Conservation (phyloP, 805 yeast genomes). For the Teunomyces kruisii region DNA sequence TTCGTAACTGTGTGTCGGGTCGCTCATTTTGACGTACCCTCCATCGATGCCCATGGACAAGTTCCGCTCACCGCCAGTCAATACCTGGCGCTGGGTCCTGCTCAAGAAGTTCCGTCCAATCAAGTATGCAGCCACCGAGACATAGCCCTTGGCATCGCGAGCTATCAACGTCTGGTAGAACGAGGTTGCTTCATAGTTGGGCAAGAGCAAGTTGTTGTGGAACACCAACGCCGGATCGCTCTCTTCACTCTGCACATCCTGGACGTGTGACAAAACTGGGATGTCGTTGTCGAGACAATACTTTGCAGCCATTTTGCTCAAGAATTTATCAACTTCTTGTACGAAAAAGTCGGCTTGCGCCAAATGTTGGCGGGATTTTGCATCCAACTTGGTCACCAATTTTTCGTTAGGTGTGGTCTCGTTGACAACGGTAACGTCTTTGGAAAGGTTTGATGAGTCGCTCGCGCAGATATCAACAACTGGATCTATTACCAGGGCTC, state of each 20-base stretch:
- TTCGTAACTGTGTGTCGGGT: conserved; percentile 23
- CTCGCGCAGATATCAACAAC: conserved; percentile 5
- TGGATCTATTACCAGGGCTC: conserved; percentile 22
- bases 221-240: conserved; percentile 21
- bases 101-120: conserved; percentile 34
- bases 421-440: conserved; percentile 7
- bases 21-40: conserved; percentile 29
- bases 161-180: conserved; percentile 39
- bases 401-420: conserved; percentile 4
- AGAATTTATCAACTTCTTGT: conserved; percentile 25
- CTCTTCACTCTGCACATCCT: conserved; percentile 11
- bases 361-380: conserved; percentile 2
- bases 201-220: conserved; percentile 37
- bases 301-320: conserved; percentile 22
- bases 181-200: conserved; percentile 32
- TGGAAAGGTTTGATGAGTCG: conserved; percentile 18
- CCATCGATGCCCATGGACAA: conserved; percentile 26
- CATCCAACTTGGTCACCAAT: conserved; percentile 7
- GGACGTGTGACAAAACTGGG: conserved; percentile 19
- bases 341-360: conserved; percentile 21
- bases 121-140: conserved; percentile 32
- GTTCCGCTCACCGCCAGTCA: conserved; percentile 11
- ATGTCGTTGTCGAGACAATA: conserved; percentile 19
- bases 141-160: conserved; percentile 34
- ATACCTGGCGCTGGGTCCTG: conserved; percentile 13